Evolutionary conservation across 345 rosid genomes (phyloP).

Genomic region (Sonneratia caseolaris): DNA sequence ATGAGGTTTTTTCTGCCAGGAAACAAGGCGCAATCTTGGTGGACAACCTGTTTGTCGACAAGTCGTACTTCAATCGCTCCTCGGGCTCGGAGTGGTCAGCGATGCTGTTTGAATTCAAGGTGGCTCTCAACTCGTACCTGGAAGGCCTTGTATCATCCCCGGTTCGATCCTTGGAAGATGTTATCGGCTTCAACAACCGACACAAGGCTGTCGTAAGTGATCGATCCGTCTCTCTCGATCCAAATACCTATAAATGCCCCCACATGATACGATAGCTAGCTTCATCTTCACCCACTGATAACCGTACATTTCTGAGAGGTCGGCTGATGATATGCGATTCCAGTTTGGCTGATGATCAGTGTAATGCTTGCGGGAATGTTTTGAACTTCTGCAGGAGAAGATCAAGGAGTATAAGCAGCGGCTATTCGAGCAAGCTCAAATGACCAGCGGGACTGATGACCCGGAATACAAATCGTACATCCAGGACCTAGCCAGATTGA

Average conservation of each 20-base stretch:
- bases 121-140: slow-evolving; percentile 22
- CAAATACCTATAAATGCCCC: background rate
- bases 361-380: too few relatives aligned
- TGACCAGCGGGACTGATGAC: slow-evolving; percentile 13
- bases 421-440: slow-evolving; percentile 18
- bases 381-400: slow-evolving; percentile 11
- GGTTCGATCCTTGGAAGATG: slow-evolving; percentile 24
- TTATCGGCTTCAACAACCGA: slow-evolving; percentile 24
- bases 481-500: slow-evolving; percentile 2
- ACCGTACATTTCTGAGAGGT: too few relatives aligned
- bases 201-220: slow-evolving; percentile 27
- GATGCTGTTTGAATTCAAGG: slow-evolving; percentile 25
- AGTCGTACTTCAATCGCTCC: slow-evolving; percentile 3
- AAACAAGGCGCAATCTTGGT: slow-evolving; percentile 18
- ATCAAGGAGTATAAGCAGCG: slow-evolving; percentile 14
- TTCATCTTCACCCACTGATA: too few relatives aligned
- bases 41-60: slow-evolving; percentile 15
- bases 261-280: too few relatives aligned
- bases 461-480: slow-evolving; percentile 11
- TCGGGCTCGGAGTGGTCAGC: slow-evolving; percentile 15
- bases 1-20: background rate
- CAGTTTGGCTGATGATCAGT: too few relatives aligned
- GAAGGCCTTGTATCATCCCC: slow-evolving; percentile 24
- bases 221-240: background rate
- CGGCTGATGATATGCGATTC: too few relatives aligned